phyloP scores from a whole-genome alignment of 371 early-diverging fungal genomes.

The Fennellomyces sp. region DNA sequence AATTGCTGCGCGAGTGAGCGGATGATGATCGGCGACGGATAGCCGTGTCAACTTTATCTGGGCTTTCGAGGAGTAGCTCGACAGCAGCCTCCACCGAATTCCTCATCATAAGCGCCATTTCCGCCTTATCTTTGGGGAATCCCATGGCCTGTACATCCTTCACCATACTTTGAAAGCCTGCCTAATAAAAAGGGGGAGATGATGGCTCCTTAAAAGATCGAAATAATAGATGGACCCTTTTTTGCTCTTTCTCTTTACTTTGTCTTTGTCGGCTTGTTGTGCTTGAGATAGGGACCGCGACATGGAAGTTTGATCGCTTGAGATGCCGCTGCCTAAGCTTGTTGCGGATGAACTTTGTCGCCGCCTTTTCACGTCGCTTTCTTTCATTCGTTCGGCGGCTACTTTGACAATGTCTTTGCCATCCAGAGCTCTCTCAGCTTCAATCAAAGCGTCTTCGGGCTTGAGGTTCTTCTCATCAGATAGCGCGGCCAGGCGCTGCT shows the following conservation, averaged over 20 bases:
- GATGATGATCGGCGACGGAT: conserved; percentile 13
- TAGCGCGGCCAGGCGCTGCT: conserved; percentile 27
- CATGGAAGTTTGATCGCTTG: not conserved
- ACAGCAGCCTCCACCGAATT: conserved; percentile 67
- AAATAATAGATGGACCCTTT: not conserved
- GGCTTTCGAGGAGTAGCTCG: conserved; percentile 63
- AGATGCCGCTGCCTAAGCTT: not conserved
- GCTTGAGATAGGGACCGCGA: not conserved
- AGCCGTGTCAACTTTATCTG: conserved; percentile 51
- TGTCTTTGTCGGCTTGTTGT: conserved; percentile 6
- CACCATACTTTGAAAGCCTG: conserved; percentile 41
- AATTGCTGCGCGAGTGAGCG: conserved; percentile 28
- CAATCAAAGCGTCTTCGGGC: conserved; percentile 19
- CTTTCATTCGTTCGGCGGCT: conserved; percentile 26
- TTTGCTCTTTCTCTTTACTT: conserved; percentile 1
- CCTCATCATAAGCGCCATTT: conserved; percentile 59
- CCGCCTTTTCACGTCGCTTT: not conserved
- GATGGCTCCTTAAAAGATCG: not conserved
- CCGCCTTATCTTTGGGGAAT: conserved; percentile 66
- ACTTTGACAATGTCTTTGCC: conserved; percentile 55
- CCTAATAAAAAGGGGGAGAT: conserved; percentile 9
- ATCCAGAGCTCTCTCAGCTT: conserved; percentile 41
- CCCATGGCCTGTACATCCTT: conserved; percentile 71
- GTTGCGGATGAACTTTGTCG: conserved; percentile 14
- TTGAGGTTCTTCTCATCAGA: conserved; percentile 15